Evolutionary conservation across 441 rosid species (phyloP).

Genomic region (Populus hybrid): DNA sequence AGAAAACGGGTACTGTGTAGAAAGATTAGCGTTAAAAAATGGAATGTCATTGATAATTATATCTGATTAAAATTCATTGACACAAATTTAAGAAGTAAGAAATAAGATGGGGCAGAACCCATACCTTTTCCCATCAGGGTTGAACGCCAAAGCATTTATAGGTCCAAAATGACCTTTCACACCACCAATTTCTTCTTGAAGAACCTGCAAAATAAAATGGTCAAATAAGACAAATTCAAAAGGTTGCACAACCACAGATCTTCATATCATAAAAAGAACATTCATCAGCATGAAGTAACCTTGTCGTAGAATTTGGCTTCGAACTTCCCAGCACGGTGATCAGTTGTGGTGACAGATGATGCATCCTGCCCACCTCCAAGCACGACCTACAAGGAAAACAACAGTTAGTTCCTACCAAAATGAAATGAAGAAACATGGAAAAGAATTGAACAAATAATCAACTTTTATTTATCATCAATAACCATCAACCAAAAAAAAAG

Average conservation of each 20-base stretch:
- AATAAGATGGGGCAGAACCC: background rate
- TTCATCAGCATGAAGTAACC: conserved; percentile 34
- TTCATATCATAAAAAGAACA: background rate
- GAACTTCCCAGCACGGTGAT: conserved; percentile 94
- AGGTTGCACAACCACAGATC: background rate
- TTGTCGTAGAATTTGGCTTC: conserved; percentile 85
- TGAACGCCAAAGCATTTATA: conserved; percentile 91
- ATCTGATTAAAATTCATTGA: background rate
- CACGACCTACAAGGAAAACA: conserved; percentile 50
- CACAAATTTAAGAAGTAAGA: background rate
- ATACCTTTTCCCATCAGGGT: conserved; percentile 95
- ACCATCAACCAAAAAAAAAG: background rate
- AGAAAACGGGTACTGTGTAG: background rate
- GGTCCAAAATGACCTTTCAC: conserved; percentile 99
- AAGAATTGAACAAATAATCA: background rate
- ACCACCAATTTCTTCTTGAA: conserved; percentile 90
- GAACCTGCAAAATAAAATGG: conserved; percentile 39
- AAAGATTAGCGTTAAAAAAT: background rate
- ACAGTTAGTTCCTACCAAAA: background rate
- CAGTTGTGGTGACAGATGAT: conserved; percentile 89
- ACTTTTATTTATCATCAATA: background rate
- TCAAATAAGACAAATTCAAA: conserved; percentile 6
- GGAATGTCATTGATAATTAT: background rate
- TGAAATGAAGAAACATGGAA: background rate
- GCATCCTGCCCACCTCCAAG: conserved; percentile 99